phyloP scores from a whole-genome alignment of 2,329 filamentous ascomycete genomes.

The Dothistroma septosporum region DNA sequence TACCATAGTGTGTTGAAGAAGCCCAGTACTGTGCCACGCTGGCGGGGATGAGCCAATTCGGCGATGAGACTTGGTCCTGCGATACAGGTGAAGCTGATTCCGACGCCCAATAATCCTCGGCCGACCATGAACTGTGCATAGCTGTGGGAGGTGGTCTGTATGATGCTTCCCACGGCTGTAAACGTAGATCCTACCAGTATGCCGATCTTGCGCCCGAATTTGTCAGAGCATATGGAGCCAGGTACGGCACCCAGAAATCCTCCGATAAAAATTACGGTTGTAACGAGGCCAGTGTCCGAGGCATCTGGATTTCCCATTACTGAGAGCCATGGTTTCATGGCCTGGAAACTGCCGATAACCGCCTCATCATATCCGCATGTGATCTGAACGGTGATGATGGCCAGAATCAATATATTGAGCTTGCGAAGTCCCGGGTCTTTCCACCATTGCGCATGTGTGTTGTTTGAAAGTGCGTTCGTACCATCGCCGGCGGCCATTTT shows the following conservation, averaged over 20 bases:
- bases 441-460: slow-evolving; percentile 20
- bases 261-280: slow-evolving; percentile 8
- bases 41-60: slow-evolving; percentile 4
- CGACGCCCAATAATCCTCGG: slow-evolving; percentile 8
- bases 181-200: slow-evolving; percentile 1
- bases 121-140: slow-evolving; percentile 7
- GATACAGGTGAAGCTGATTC: slow-evolving; percentile 12
- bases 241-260: slow-evolving; percentile 2
- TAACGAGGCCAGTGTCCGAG: slow-evolving; percentile 8
- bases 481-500: neutral
- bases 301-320: slow-evolving; percentile 10
- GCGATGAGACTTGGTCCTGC: slow-evolving; percentile 10
- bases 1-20: slow-evolving; percentile 8
- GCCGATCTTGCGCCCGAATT: neutral
- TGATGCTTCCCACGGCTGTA: slow-evolving; percentile 2
- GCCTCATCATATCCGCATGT: slow-evolving; percentile 11
- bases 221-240: slow-evolving; percentile 1
- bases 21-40: neutral
- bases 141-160: neutral
- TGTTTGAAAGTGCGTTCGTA: slow-evolving; percentile 8
- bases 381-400: slow-evolving; percentile 10
- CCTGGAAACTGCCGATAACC: slow-evolving; percentile 7
- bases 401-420: slow-evolving; percentile 5
- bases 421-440: slow-evolving; percentile 19
- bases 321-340: slow-evolving; percentile 12